Evolutionary conservation across 345 rosid species (phyloP).

Genomic region (Euphorbia lathyris): DNA sequence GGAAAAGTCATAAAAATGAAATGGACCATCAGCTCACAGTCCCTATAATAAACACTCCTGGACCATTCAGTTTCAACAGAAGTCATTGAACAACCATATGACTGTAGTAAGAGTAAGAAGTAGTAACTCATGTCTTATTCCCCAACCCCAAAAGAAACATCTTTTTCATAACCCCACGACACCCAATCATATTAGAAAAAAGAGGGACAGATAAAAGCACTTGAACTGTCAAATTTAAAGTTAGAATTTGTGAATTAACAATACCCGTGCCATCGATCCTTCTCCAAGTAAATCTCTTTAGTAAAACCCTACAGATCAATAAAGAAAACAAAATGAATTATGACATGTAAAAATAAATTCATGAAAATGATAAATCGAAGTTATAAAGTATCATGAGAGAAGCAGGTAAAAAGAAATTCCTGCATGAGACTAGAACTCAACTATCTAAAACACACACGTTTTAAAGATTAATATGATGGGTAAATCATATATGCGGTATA

Average conservation of each 20-base stretch:
- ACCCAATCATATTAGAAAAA: not conserved
- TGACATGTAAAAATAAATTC: not conserved
- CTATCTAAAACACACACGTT: not conserved
- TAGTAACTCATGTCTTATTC: not conserved
- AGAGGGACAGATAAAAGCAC: not conserved
- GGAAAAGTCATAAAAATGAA: not conserved
- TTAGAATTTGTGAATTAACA: constrained; percentile 21
- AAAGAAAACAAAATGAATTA: not conserved
- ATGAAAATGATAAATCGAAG: not conserved
- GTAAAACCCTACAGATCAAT: constrained; percentile 75
- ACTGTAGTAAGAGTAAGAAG: not conserved
- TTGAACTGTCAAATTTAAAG: not conserved
- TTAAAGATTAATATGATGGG: constrained; percentile 8
- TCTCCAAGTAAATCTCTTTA: constrained; percentile 96
- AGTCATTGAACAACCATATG: not conserved
- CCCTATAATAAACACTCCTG: not conserved
- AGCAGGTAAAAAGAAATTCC: not conserved
- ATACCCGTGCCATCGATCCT: constrained; percentile 98
- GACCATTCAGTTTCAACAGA: not conserved
- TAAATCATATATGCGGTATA: no score
- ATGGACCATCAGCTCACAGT: not conserved
- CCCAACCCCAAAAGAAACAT: not conserved
- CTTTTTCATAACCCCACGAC: not conserved
- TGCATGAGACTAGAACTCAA: not conserved
- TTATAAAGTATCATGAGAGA: not conserved